Base-by-base conservation (phyloP, 106 monocot genomes). In the Dendrobium officinale region DNA sequence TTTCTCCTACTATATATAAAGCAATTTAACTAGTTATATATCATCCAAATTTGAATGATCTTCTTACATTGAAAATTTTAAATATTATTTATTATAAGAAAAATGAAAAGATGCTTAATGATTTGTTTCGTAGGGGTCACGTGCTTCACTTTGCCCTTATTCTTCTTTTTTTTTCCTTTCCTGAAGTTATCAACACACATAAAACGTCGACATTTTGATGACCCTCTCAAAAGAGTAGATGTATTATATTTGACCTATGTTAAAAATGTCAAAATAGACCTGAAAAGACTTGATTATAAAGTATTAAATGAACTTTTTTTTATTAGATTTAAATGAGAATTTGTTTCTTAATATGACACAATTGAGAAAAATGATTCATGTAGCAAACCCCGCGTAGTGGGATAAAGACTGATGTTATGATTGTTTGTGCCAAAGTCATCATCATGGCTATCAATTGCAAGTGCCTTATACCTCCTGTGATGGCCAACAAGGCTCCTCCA, bases 401-500 rank as follows among this genome's bases (percentile, higher is more conserved):
- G 37, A 37, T 37, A 37, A 37, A 37, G 37, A 37, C 0, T 37
- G 0, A 37, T 37, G 37, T 37, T 37, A 3, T 37, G 3, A 3
- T 37, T 37, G 37, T 37, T 37, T 2, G 0, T 37, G 37, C 4
- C n/a, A 18, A 58, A 58, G 20, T 1, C 58, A 58, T 17, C 58
- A 58, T 20, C 61, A 61, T 20, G 22, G n/a, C 51, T 51, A 51
- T 51, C 29, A 42, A 19, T 5, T 29, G 44, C 20, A 20, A 42
- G 43, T 42, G 74, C n/a, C 41, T 76, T 27, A 77, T 85, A 98
- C 95, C 95, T 72, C 97, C 97, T 41, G 97, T 91, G 33, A 98
- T 88, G 41, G 94, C 97, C 59, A 98, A 75, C 88, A 98, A 86
- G 4, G 92, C 77, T 83, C 97, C 97, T 79, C 97, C 97, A 49